Percentiles rank a stretch among this genome's conserved stretches.
Conservation (phyloP, 2,329 filamentous ascomycete species). For the Chaetomiaceae sp. region DNA sequence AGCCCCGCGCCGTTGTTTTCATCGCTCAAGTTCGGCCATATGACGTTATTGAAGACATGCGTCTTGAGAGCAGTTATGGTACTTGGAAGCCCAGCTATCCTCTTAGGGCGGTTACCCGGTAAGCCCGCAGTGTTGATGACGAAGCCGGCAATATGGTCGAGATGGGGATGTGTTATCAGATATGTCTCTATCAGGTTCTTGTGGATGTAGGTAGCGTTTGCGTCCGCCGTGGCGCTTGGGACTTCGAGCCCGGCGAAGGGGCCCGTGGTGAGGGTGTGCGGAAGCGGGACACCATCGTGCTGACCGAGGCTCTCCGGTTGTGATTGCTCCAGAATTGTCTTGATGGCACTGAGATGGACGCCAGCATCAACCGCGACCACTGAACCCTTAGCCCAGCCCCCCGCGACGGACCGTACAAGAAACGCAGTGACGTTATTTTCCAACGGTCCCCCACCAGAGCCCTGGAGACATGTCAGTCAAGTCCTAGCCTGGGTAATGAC, state of each 20-base stretch:
- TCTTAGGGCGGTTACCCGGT: conserved; percentile 75
- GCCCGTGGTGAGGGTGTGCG: conserved; percentile 58
- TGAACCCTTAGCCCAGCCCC: conserved; percentile 77
- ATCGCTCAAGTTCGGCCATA: conserved; percentile 96
- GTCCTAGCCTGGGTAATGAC: not conserved
- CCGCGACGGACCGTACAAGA: conserved; percentile 74
- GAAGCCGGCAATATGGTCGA: conserved; percentile 89
- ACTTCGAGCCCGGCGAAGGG: conserved; percentile 78
- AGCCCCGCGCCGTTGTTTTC: conserved; percentile 93
- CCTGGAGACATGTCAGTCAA: conserved; percentile 48
- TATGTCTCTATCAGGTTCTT: conserved; percentile 78
- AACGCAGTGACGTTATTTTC: conserved; percentile 90
- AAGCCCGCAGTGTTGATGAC: conserved; percentile 90
- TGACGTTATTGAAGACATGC: conserved; percentile 96
- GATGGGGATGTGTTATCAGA: conserved; percentile 93
- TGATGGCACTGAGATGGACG: conserved; percentile 80
- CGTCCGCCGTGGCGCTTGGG: conserved; percentile 59
- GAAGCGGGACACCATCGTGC: conserved; percentile 35
- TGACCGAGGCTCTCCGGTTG: conserved; percentile 37
- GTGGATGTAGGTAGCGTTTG: conserved; percentile 79
- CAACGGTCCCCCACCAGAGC: conserved; percentile 80
- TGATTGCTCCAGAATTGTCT: conserved; percentile 65
- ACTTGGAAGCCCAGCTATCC: conserved; percentile 76
- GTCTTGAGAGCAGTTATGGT: conserved; percentile 90
- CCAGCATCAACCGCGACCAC: conserved; percentile 91